Evolutionary conservation across 495 filamentous ascomycete genomes (phyloP).

Genomic region (Penicillium argentinense): DNA sequence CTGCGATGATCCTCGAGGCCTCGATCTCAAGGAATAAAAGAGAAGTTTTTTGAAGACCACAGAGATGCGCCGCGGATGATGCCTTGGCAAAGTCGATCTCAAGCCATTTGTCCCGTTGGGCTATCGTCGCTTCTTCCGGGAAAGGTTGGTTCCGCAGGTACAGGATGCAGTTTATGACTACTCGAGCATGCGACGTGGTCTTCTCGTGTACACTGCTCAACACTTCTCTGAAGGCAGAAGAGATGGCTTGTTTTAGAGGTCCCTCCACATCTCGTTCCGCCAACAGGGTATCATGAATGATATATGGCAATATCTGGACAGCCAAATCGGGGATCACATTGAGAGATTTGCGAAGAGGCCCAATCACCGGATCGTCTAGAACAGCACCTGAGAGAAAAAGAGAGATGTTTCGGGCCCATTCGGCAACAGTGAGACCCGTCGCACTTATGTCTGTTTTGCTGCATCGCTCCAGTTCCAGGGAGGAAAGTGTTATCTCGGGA

Average conservation of each 20-base stretch:
- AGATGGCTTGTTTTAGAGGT: slow-evolving; percentile 38
- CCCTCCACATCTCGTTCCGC: slow-evolving; percentile 40
- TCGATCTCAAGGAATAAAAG: slow-evolving; percentile 79
- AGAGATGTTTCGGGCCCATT: slow-evolving; percentile 67
- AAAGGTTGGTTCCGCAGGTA: slow-evolving; percentile 82
- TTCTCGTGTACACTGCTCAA: slow-evolving; percentile 29
- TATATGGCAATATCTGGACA: slow-evolving; percentile 69
- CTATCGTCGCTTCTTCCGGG: slow-evolving; percentile 71
- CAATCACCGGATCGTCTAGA: slow-evolving; percentile 62
- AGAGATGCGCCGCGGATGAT: slow-evolving; percentile 73
- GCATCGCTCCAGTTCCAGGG: slow-evolving; percentile 15
- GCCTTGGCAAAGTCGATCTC: slow-evolving; percentile 74
- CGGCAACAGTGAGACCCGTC: slow-evolving; percentile 21
- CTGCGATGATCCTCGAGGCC: slow-evolving; percentile 50
- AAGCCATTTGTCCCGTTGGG: slow-evolving; percentile 80
- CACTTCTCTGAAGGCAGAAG: slow-evolving; percentile 41
- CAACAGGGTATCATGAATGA: slow-evolving; percentile 75
- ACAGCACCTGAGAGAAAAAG: slow-evolving; percentile 61
- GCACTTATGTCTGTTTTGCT: slow-evolving; percentile 9
- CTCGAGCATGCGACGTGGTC: slow-evolving; percentile 48
- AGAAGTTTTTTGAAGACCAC: slow-evolving; percentile 84
- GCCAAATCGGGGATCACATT: slow-evolving; percentile 64
- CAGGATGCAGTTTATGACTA: slow-evolving; percentile 78
- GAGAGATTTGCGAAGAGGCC: slow-evolving; percentile 62
- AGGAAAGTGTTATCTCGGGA: slow-evolving; percentile 24